These are phyloP conservation scores for Talaromyces ruber DNA, from an alignment of 495 filamentous ascomycete species.

Conservation along the genomic window DNA sequence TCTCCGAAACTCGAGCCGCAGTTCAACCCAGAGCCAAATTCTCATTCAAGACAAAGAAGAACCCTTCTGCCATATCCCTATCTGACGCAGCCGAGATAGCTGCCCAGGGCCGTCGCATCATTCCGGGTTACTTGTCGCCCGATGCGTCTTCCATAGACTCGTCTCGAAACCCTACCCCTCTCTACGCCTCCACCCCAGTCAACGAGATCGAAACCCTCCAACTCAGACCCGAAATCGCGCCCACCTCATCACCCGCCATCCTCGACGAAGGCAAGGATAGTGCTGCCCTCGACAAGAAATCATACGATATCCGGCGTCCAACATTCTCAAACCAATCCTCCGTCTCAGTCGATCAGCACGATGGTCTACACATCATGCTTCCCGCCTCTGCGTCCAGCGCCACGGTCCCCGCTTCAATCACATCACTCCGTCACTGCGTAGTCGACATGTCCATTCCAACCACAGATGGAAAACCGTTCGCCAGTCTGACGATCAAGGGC, in stretches of 20 bases:
- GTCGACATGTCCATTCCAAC: conserved; percentile 71
- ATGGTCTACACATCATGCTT: conserved; percentile 56
- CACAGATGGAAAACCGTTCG: conserved; percentile 54
- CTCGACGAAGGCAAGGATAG: conserved; percentile 12
- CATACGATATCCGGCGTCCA: conserved; percentile 40
- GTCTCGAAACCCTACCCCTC: conserved; percentile 43
- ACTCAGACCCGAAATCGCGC: conserved; percentile 25
- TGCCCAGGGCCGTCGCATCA: conserved; percentile 30
- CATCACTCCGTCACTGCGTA: conserved; percentile 61
- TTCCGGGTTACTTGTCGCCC: conserved; percentile 34
- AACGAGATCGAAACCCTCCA: conserved; percentile 34
- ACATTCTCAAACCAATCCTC: conserved; percentile 51
- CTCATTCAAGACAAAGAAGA: conserved; percentile 61
- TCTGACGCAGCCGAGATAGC: conserved; percentile 46
- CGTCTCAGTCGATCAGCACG: conserved; percentile 57
- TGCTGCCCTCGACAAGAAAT: conserved; percentile 12
- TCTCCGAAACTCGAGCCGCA: conserved; percentile 47
- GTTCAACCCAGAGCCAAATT: conserved; percentile 62
- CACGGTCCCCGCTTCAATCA: conserved; percentile 64
- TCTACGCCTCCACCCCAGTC: conserved; percentile 40
- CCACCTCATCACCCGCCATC: conserved; percentile 25
- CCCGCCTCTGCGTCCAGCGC: conserved; percentile 57
- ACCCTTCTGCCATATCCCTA: conserved; percentile 46
- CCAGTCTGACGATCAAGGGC: conserved; percentile 62
- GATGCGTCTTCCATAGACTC: conserved; percentile 39